A percentile compares a stretch with the other conserved stretches of the same genome.
These are phyloP conservation scores for Notholithocarpus densiflorus DNA, from an alignment of 306 rosid genomes.

Conservation along the genomic window DNA sequence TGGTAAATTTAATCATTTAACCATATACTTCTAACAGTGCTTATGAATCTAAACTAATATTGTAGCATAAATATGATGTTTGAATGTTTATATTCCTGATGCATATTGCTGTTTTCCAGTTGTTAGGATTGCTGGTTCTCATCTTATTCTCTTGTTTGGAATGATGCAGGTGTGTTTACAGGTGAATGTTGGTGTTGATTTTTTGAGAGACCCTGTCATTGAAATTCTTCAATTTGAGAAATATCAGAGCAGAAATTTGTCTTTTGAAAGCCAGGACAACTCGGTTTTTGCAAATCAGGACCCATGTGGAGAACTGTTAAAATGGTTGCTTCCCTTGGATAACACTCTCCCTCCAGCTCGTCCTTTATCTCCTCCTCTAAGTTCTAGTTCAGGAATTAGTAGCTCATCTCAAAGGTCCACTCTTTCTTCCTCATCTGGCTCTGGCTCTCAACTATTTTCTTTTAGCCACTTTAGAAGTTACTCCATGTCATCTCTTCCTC, in stretches of 20 bases:
- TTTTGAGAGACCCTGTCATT: conserved; percentile 72
- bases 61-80: not conserved
- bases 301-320: conserved; percentile 75
- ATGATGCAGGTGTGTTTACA: conserved; percentile 96
- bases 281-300: conserved; percentile 46
- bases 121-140: conserved; percentile 43
- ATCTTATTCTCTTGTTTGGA: conserved; percentile 61
- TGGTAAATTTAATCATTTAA: no score
- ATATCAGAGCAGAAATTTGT: conserved; percentile 41
- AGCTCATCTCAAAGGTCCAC: conserved; percentile 53
- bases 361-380: conserved; percentile 46
- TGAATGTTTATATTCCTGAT: conserved; percentile 17
- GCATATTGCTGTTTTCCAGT: conserved; percentile 19
- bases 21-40: no score
- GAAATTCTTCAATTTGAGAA: conserved; percentile 97
- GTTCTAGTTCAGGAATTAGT: conserved; percentile 55
- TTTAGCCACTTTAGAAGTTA: conserved; percentile 82
- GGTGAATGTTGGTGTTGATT: conserved; percentile 70
- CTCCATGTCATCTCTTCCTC: conserved; percentile 95
- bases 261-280: conserved; percentile 39
- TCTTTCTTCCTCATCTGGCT: conserved; percentile 32
- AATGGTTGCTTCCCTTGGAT: conserved; percentile 92
- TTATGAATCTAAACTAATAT: not conserved
- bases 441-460: conserved; percentile 68
- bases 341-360: conserved; percentile 49